Percentiles rank a stretch among this genome's conserved stretches.
Conservation (phyloP, 1,139 yeast genomes). For the Taphrina flavorubra region DNA sequence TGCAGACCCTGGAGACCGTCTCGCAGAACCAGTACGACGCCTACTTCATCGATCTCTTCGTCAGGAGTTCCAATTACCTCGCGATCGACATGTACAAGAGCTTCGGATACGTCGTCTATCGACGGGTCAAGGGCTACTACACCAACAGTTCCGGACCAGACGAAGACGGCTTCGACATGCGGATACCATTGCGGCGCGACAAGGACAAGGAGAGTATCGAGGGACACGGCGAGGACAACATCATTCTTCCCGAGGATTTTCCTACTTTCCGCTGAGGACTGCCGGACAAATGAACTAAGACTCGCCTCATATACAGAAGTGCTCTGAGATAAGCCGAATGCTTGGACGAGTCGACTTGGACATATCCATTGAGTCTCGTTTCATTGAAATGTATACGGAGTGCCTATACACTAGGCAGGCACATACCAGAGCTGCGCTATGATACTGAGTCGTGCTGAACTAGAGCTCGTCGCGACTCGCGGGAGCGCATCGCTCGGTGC, state of each 20-base stretch:
- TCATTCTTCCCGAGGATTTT: conserved; percentile 46
- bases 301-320: too few species aligned
- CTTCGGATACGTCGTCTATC: conserved; percentile 79
- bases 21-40: conserved; percentile 69
- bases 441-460: too few species aligned
- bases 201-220: conserved; percentile 50
- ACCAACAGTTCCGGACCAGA: conserved; percentile 64
- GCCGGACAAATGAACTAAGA: too few species aligned
- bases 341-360: too few species aligned
- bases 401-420: too few species aligned
- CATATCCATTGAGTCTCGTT: too few species aligned
- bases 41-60: conserved; percentile 87
- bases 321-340: too few species aligned
- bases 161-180: conserved; percentile 77
- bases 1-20: conserved; percentile 71
- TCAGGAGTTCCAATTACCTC: conserved; percentile 77
- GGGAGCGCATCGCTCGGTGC: too few species aligned
- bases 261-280: conserved; percentile 19
- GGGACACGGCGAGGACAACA: conserved; percentile 47
- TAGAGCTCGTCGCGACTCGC: too few species aligned
- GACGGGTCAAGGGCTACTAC: conserved; percentile 92
- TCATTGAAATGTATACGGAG: too few species aligned
- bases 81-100: conserved; percentile 85
- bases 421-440: too few species aligned
- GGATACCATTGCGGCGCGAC: conserved; percentile 64